phyloP scores from a whole-genome alignment of 202 grass and related monocot species.

The Cymbopogon flexuosus region DNA sequence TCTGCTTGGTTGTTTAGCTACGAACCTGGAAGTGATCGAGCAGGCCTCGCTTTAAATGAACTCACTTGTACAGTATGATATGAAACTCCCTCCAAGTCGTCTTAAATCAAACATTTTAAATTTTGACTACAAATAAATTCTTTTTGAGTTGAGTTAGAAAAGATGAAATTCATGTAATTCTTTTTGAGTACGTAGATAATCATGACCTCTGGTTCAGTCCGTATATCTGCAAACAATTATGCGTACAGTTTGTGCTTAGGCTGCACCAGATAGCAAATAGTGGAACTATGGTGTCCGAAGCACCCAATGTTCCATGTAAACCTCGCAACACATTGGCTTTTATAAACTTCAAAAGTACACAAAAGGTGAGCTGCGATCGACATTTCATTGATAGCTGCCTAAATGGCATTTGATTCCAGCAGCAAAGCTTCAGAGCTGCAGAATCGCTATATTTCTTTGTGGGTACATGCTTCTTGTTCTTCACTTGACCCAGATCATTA shows the following conservation, averaged over 20 bases:
- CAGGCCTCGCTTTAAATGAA: too few species aligned
- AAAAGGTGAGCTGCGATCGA: background rate
- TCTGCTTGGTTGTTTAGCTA: too few species aligned
- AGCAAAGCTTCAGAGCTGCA: conserved; percentile 42
- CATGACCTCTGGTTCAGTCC: background rate
- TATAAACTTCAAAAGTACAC: background rate
- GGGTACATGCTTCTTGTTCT: conserved; percentile 23
- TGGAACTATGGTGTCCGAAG: background rate
- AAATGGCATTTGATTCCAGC: conserved; percentile 31
- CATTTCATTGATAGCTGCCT: conserved; percentile 18
- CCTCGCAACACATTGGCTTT: background rate
- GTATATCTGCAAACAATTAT: background rate
- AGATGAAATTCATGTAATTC: too few species aligned
- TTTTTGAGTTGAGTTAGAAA: too few species aligned
- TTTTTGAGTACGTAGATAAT: too few species aligned
- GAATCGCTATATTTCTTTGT: conserved; percentile 38
- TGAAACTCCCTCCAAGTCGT: too few species aligned
- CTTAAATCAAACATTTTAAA: too few species aligned
- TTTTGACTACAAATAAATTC: too few species aligned
- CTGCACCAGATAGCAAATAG: background rate
- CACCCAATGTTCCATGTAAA: background rate
- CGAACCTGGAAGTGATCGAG: too few species aligned
- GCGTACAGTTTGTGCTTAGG: background rate
- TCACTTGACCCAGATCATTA: conserved; percentile 19
- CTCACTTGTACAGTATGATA: too few species aligned